Evolutionary conservation across 2,329 filamentous ascomycete genomes (phyloP).

Genomic region (Leptographium radiaticola): DNA sequence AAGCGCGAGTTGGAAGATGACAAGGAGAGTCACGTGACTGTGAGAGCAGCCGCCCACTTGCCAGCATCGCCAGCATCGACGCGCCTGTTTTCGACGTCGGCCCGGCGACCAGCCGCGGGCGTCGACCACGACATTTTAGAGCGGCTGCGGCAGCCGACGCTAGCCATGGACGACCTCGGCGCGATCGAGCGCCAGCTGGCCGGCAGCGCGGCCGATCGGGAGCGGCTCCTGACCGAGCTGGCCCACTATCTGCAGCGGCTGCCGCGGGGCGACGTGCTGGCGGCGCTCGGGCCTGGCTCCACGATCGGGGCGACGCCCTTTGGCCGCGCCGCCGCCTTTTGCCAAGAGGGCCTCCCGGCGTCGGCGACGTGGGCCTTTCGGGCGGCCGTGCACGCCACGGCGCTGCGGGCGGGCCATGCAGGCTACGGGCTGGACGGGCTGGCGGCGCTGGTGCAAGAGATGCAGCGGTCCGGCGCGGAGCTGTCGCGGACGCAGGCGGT

Average conservation of each 20-base stretch:
- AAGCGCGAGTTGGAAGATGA: neutral
- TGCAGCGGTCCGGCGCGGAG: slow-evolving; percentile 24
- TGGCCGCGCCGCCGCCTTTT: neutral
- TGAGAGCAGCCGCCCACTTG: no score
- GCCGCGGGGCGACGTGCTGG: neutral
- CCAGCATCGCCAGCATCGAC: neutral
- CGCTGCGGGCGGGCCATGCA: slow-evolving; percentile 9
- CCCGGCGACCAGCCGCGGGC: slow-evolving; percentile 8
- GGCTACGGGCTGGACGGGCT: slow-evolving; percentile 10
- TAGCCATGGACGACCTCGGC: neutral
- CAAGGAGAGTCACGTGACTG: neutral
- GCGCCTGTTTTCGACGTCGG: slow-evolving; percentile 12
- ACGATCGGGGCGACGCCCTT: neutral
- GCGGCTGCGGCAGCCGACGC: neutral
- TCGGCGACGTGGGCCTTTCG: slow-evolving; percentile 21
- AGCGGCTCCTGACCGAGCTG: slow-evolving; percentile 15
- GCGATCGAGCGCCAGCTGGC: slow-evolving; percentile 7
- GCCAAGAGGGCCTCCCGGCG: slow-evolving; percentile 14
- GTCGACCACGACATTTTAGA: neutral
- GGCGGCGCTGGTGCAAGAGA: slow-evolving; percentile 21
- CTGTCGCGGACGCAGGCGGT: slow-evolving; percentile 23
- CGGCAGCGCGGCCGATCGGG: slow-evolving; percentile 14
- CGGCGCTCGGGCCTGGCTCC: neutral
- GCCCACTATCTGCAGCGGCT: slow-evolving; percentile 11
- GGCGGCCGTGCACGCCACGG: slow-evolving; percentile 17